These are phyloP conservation scores for Coemansia linderi DNA, from an alignment of 371 early-diverging fungal genomes.

Conservation along the genomic window DNA sequence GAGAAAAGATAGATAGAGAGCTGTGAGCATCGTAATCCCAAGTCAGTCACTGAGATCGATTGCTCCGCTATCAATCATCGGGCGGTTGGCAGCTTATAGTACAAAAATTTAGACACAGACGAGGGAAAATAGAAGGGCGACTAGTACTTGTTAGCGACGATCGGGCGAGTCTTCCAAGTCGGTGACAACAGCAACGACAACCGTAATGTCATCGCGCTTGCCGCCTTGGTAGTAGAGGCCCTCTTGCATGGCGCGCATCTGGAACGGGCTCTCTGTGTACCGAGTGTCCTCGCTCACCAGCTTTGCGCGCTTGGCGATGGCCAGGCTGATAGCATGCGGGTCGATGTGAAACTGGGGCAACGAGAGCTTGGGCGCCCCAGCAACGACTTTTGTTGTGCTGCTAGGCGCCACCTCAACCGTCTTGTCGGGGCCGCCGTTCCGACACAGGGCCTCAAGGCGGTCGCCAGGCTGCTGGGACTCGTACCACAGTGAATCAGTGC, in stretches of 20 bases:
- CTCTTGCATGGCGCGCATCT: constrained; percentile 63
- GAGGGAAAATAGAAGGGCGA: too few relatives aligned
- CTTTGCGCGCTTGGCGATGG: constrained; percentile 75
- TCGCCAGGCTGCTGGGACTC: constrained; percentile 56
- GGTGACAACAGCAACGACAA: constrained; percentile 54
- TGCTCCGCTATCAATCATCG: too few relatives aligned
- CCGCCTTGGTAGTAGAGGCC: constrained; percentile 58
- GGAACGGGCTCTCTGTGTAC: constrained; percentile 81
- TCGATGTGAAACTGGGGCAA: constrained; percentile 58
- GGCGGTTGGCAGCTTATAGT: neutral
- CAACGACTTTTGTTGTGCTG: constrained; percentile 34
- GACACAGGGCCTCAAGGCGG: constrained; percentile 62
- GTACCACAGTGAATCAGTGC: constrained; percentile 55
- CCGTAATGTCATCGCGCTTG: constrained; percentile 56
- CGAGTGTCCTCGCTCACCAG: constrained; percentile 78
- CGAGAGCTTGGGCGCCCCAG: constrained; percentile 53
- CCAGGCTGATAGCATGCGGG: constrained; percentile 75
- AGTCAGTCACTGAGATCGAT: neutral
- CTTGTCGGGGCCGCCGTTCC: constrained; percentile 57
- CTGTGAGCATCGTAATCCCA: neutral
- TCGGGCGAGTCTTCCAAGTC: constrained; percentile 56
- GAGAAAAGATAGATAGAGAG: neutral
- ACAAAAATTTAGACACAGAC: neutral
- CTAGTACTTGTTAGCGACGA: constrained; percentile 36
- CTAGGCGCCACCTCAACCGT: constrained; percentile 38